A percentile compares a stretch with the other conserved stretches of the same genome.
Evolutionary conservation across 139 green algal species (phyloP).

Genomic region (Coccomyxa sp.): DNA sequence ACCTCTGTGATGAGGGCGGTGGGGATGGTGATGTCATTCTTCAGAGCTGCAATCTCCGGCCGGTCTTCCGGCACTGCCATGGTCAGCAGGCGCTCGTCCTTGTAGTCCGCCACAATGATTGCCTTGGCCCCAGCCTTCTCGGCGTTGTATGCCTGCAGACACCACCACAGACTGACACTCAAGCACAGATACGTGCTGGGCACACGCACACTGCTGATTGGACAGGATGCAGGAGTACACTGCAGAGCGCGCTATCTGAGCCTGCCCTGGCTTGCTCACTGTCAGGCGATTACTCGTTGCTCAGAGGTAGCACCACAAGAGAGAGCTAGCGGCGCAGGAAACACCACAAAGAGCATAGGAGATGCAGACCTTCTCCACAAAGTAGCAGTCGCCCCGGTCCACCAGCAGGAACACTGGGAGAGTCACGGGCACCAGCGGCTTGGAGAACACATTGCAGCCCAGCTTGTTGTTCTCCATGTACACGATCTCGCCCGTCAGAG

Average conservation of each 20-base stretch:
- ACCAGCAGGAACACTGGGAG: conserved; percentile 41
- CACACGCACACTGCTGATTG: too few species aligned
- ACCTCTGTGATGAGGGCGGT: conserved; percentile 54
- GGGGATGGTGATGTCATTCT: conserved; percentile 61
- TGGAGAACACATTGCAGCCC: conserved; percentile 22
- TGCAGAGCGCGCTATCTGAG: too few species aligned
- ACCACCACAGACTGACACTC: background rate
- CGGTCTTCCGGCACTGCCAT: conserved; percentile 62
- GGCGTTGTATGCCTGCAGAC: conserved; percentile 31
- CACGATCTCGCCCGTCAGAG: conserved; percentile 40
- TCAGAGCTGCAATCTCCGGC: conserved; percentile 35
- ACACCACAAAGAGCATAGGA: too few species aligned
- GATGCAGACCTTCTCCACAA: conserved; percentile 55
- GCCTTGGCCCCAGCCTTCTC: conserved; percentile 65
- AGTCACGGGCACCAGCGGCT: background rate
- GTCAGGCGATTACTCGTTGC: too few species aligned
- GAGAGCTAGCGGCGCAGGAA: too few species aligned
- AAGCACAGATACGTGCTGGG: too few species aligned
- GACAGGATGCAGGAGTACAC: too few species aligned
- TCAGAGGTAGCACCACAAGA: too few species aligned
- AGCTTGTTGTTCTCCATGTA: conserved; percentile 28
- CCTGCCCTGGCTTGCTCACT: too few species aligned
- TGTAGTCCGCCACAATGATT: conserved; percentile 59
- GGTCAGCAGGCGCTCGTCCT: conserved; percentile 55
- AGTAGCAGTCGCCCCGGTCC: conserved; percentile 57